phyloP scores from a whole-genome alignment of 2,329 filamentous ascomycete genomes.

The Apiospora marii region DNA sequence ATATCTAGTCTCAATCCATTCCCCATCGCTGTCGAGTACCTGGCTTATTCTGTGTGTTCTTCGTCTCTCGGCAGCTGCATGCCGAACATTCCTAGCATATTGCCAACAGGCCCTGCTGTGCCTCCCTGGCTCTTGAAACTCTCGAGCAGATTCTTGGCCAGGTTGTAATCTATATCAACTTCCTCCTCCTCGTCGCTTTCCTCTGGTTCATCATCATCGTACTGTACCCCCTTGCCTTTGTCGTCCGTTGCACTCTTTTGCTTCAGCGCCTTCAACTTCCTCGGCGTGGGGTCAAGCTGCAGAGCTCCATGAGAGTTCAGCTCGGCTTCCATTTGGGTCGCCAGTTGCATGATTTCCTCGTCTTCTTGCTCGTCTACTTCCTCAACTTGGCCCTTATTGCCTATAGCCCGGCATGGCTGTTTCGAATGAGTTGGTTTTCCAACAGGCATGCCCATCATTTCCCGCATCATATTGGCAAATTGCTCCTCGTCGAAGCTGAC shows the following conservation, averaged over 20 bases:
- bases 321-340: constrained; percentile 76
- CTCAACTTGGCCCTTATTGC: constrained; percentile 37
- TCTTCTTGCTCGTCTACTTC: constrained; percentile 57
- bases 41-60: constrained; percentile 52
- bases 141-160: constrained; percentile 90
- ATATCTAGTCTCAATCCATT: no score
- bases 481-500: constrained; percentile 85
- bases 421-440: constrained; percentile 26
- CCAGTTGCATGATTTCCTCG: constrained; percentile 69
- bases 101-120: constrained; percentile 84
- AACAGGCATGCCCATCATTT: constrained; percentile 79
- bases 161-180: constrained; percentile 82
- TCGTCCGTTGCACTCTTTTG: constrained; percentile 34
- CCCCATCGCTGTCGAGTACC: background rate
- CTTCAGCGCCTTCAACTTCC: constrained; percentile 42
- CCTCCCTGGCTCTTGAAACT: constrained; percentile 92
- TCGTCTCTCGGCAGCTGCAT: constrained; percentile 83
- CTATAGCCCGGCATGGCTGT: constrained; percentile 26
- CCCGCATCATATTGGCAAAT: constrained; percentile 87
- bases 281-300: constrained; percentile 53
- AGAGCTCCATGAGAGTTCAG: constrained; percentile 74
- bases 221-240: constrained; percentile 32
- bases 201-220: constrained; percentile 49
- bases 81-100: constrained; percentile 87
- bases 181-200: constrained; percentile 63